These are phyloP conservation scores for Rhizopogon vesiculosus DNA, from an alignment of 768 basidiomycete species.

Conservation along the genomic window DNA sequence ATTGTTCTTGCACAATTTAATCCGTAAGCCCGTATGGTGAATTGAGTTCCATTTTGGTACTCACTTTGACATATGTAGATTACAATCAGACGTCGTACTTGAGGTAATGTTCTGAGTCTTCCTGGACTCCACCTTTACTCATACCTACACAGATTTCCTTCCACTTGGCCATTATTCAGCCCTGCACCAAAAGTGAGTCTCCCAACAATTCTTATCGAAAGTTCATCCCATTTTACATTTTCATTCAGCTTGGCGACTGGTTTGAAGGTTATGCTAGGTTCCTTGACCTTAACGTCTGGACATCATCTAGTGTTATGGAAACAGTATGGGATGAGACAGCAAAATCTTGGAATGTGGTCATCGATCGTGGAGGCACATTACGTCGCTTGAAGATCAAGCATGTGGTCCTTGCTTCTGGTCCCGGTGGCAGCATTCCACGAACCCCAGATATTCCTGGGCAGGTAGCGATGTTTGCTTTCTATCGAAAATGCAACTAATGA, in stretches of 20 bases:
- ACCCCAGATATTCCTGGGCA: slow-evolving; percentile 42
- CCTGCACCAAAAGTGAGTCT: slow-evolving; percentile 43
- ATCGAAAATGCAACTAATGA: background rate
- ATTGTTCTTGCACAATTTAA: slow-evolving; percentile 47
- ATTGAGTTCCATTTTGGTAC: slow-evolving; percentile 3
- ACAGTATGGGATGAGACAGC: slow-evolving; percentile 30
- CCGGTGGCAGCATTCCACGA: slow-evolving; percentile 39
- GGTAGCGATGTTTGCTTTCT: slow-evolving; percentile 19
- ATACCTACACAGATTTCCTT: slow-evolving; percentile 39
- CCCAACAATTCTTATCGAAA: background rate
- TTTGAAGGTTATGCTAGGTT: slow-evolving; percentile 54
- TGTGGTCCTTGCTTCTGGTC: slow-evolving; percentile 53
- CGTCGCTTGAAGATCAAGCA: slow-evolving; percentile 39
- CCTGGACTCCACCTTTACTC: background rate
- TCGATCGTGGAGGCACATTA: slow-evolving; percentile 26
- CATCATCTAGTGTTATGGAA: slow-evolving; percentile 34
- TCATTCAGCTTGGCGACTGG: slow-evolving; percentile 51
- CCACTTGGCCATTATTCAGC: slow-evolving; percentile 47
- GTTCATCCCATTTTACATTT: background rate
- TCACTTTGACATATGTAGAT: slow-evolving; percentile 26
- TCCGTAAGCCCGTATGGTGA: slow-evolving; percentile 33
- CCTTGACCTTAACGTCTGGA: slow-evolving; percentile 62
- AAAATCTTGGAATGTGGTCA: slow-evolving; percentile 37
- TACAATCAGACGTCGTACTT: slow-evolving; percentile 52
- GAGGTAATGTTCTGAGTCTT: slow-evolving; percentile 28